Base-by-base conservation (phyloP, 306 rosid genomes). In the Carpinus viminea region DNA sequence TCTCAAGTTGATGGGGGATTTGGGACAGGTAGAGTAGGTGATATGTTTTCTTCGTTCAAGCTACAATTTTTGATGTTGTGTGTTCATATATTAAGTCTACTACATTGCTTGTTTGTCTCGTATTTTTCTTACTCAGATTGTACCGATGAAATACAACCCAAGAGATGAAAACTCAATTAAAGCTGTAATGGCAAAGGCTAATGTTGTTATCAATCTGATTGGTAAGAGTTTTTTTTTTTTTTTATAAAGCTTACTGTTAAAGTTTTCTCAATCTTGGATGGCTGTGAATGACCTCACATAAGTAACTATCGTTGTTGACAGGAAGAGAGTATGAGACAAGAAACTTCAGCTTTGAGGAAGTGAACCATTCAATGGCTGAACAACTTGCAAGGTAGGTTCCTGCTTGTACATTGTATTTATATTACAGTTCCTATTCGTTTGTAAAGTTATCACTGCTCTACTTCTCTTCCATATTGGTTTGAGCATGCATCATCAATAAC, bases 321-420 rank as follows among this genome's bases (percentile, higher is more conserved):
- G 99, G 99, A 85, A 91, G 94, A 84, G 99, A 96, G 80, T 90
- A 87, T 75, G 99, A 90, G 87, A 96, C 99, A 68, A 90, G 99
- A 86, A 96, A 96, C 88, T 96, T 74, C 76, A 90, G 99, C 91
- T 93, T 90, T 82, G 98, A 93, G 88, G 98, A 90, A 82, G 99
- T 89, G 82, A 89, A 96, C 89, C 85, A 86, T 89, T 81, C 76
- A 76, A 96, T 96, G 98, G 97, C 99, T 31, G 94, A 93, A 85
- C 91, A 91, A 71, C 91, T 96, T 81, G 98, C 99, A 34, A 79
- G 88, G 99, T 88, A 80, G 20, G 74, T 70, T 80, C 79, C 74
- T 76, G 46, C 46, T 46, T 68, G 55, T 68, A 47, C 57, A 11
- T 56, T 54, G 65, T 81, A 76, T 38, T 46, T 17, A 64, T 15